Conservation (phyloP, 208 protist species). For the Histomonas meleagridis region DNA sequence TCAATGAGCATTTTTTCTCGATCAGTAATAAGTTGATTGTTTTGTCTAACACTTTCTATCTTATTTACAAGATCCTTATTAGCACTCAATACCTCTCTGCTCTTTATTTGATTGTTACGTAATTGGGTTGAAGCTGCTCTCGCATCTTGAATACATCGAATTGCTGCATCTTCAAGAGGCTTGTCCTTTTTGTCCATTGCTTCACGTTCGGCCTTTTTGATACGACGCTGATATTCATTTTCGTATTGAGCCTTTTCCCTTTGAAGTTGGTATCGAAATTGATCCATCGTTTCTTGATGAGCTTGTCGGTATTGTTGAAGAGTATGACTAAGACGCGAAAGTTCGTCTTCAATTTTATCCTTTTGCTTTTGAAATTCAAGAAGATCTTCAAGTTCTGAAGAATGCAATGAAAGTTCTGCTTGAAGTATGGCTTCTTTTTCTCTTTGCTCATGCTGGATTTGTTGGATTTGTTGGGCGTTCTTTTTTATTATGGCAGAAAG, state of each 20-base stretch:
- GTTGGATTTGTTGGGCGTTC: constrained; percentile 26
- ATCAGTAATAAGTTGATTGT: not conserved
- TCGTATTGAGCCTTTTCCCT: not conserved
- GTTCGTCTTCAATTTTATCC: constrained; percentile 13
- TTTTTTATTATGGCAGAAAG: not conserved
- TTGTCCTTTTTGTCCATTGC: not conserved
- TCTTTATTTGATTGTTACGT: not conserved
- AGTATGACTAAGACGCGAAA: not conserved
- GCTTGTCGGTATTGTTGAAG: not conserved
- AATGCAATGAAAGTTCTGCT: not conserved
- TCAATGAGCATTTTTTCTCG: not conserved
- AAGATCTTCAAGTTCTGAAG: not conserved
- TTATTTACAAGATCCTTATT: constrained; percentile 3
- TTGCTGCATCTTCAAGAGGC: not conserved
- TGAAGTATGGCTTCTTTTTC: not conserved
- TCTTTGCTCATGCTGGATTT: not conserved
- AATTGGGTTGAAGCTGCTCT: not conserved
- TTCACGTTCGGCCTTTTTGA: not conserved
- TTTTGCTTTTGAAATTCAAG: constrained; percentile 7
- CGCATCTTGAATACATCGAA: constrained; percentile 13
- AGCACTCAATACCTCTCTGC: not conserved
- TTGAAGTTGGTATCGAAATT: not conserved
- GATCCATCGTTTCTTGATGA: constrained; percentile 34
- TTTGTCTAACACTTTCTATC: not conserved
- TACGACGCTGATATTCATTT: not conserved